Percentiles rank a stretch among this genome's conserved stretches.
Conservation (phyloP, 805 yeast genomes). For the Pichia scutulata region DNA sequence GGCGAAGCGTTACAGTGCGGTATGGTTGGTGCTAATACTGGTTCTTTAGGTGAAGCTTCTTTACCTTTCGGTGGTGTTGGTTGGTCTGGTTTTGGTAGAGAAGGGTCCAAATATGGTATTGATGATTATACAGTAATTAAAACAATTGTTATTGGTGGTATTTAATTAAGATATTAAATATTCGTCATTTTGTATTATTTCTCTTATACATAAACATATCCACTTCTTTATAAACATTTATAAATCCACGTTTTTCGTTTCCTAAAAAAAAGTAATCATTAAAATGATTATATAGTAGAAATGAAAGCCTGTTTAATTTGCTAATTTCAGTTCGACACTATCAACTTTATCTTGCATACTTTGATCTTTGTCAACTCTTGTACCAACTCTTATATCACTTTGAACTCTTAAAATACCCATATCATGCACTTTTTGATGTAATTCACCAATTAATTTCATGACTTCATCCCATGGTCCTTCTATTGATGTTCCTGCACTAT, state of each 20-base stretch:
- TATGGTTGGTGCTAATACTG: constrained; percentile 78
- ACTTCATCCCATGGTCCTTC: constrained; percentile 94
- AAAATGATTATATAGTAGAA: neutral
- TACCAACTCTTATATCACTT: constrained; percentile 80
- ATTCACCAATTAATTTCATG: constrained; percentile 65
- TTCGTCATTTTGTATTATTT: neutral
- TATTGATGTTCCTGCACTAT: constrained; percentile 83
- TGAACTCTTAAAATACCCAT: constrained; percentile 74
- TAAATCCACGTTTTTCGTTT: neutral
- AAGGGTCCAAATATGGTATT: constrained; percentile 68
- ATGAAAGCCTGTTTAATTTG: constrained; percentile 4
- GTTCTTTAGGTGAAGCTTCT: constrained; percentile 60
- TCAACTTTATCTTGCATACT: constrained; percentile 66
- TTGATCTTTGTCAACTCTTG: constrained; percentile 70
- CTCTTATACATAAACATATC: neutral
- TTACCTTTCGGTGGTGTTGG: constrained; percentile 74
- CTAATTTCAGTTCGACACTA: constrained; percentile 49
- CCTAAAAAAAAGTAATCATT: neutral
- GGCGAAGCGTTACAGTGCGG: constrained; percentile 68
- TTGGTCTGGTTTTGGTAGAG: constrained; percentile 75
- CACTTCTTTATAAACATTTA: neutral
- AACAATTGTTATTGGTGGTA: constrained; percentile 47
- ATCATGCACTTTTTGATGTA: constrained; percentile 66
- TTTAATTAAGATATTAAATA: constrained; percentile 7
- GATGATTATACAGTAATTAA: constrained; percentile 66